These are phyloP conservation scores for Ziziphus jujuba DNA, from an alignment of 306 rosid genomes.

Conservation along the genomic window DNA sequence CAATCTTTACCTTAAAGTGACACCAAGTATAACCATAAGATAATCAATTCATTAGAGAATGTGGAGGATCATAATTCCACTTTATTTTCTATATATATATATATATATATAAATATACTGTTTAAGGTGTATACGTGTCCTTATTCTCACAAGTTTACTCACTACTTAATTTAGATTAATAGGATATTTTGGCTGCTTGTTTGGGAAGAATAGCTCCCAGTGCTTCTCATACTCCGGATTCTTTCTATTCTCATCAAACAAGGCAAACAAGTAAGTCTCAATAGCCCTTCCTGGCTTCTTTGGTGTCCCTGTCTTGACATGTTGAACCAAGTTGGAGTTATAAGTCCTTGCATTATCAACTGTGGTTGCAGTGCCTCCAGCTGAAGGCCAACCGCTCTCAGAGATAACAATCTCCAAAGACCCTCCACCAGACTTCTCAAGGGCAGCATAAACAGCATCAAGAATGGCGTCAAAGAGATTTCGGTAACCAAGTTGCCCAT, in stretches of 20 bases:
- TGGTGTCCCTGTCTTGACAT: conserved; percentile 36
- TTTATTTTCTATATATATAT: too few species aligned
- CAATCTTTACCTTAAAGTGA: too few species aligned
- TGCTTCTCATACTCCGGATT: conserved; percentile 27
- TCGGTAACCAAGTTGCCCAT: conserved; percentile 4
- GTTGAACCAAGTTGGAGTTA: conserved; percentile 26
- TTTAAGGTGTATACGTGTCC: too few species aligned
- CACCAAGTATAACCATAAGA: too few species aligned
- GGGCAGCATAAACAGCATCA: conserved; percentile 31
- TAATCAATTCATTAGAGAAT: too few species aligned
- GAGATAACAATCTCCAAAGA: conserved; percentile 36
- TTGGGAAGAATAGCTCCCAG: conserved; percentile 40
- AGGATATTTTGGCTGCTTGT: conserved; percentile 20
- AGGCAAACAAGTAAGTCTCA: conserved; percentile 32
- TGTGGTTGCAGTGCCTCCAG: conserved; percentile 21
- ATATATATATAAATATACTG: too few species aligned
- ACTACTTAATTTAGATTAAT: conserved; percentile 8
- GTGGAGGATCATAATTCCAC: too few species aligned
- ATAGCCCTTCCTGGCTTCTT: conserved; percentile 29
- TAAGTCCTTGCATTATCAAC: conserved; percentile 32
- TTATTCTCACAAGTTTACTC: too few species aligned
- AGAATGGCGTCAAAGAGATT: conserved; percentile 24
- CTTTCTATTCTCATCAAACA: conserved; percentile 39
- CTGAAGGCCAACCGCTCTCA: conserved; percentile 47
- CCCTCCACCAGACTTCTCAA: conserved; percentile 34